Percentiles rank a stretch among this genome's conserved stretches.
Conservation (phyloP, 2,329 filamentous ascomycete genomes). For the Fusarium sp. region DNA sequence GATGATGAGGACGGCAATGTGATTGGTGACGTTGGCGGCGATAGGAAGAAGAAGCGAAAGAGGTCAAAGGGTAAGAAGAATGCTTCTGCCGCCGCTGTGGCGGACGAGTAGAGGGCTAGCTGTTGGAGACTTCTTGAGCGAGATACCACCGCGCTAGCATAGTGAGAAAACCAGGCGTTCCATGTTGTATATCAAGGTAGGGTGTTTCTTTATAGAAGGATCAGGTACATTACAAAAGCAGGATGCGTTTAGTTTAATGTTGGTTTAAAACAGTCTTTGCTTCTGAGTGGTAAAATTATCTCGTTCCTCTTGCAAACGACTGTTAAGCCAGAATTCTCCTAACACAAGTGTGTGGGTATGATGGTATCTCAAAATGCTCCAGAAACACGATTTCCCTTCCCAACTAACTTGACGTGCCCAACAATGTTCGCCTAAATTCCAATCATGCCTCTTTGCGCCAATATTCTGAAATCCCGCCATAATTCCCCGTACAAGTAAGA, state of each 20-base stretch:
- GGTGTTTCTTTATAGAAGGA: slow-evolving; percentile 26
- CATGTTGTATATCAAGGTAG: slow-evolving; percentile 30
- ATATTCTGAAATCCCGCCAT: slow-evolving; percentile 2
- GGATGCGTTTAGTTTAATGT: slow-evolving; percentile 11
- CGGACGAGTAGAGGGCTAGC: slow-evolving; percentile 30
- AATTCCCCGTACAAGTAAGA: neutral
- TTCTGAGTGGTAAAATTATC: slow-evolving; percentile 7
- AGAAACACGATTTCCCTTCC: slow-evolving; percentile 28
- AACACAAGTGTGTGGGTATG: slow-evolving; percentile 32
- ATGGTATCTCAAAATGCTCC: slow-evolving; percentile 41
- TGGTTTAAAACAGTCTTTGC: neutral
- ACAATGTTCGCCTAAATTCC: slow-evolving; percentile 21
- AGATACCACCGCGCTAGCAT: slow-evolving; percentile 38
- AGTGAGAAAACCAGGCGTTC: slow-evolving; percentile 40
- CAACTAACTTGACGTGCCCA: slow-evolving; percentile 16
- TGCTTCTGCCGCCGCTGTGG: slow-evolving; percentile 44
- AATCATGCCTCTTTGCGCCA: slow-evolving; percentile 24
- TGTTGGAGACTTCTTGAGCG: slow-evolving; percentile 16
- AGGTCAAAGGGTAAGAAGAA: slow-evolving; percentile 59
- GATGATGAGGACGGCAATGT: slow-evolving; percentile 37
- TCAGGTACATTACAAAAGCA: slow-evolving; percentile 23
- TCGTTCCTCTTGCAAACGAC: slow-evolving; percentile 20
- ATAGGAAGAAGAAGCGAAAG: slow-evolving; percentile 64
- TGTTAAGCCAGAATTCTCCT: slow-evolving; percentile 17
- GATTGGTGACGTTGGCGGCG: slow-evolving; percentile 44